phyloP scores from a whole-genome alignment of 2,329 filamentous ascomycete genomes.

The Bipolaris sorokiniana region DNA sequence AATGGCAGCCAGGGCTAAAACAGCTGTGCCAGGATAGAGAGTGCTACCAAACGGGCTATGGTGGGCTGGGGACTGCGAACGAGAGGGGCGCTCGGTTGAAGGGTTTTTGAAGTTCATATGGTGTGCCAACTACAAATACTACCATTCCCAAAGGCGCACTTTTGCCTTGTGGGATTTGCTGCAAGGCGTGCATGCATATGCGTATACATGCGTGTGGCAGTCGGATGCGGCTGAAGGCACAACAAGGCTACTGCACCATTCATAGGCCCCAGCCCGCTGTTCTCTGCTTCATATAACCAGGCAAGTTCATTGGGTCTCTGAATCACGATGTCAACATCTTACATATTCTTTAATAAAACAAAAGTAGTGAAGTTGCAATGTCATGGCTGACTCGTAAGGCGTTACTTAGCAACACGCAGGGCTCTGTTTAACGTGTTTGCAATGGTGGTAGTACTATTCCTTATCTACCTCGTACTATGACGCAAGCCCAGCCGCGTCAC shows the following conservation, averaged over 20 bases:
- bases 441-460: background rate
- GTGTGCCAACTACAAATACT: background rate
- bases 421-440: background rate
- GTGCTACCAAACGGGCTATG: background rate
- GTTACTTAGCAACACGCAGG: background rate
- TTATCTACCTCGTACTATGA: background rate
- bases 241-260: background rate
- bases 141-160: background rate
- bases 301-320: background rate
- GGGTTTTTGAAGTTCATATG: background rate
- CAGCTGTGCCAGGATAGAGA: background rate
- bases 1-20: background rate
- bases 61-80: background rate
- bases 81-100: background rate
- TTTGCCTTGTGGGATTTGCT: background rate
- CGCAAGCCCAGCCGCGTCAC: slow-evolving; percentile 8
- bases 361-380: background rate
- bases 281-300: background rate
- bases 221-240: background rate
- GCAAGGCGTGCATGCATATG: background rate
- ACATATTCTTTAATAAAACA: background rate
- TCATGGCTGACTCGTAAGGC: background rate
- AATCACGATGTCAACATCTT: background rate
- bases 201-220: background rate
- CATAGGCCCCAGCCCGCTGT: background rate